Evolutionary conservation across 208 protist species (phyloP).

Genomic region (Trypanosoma lewisi): DNA sequence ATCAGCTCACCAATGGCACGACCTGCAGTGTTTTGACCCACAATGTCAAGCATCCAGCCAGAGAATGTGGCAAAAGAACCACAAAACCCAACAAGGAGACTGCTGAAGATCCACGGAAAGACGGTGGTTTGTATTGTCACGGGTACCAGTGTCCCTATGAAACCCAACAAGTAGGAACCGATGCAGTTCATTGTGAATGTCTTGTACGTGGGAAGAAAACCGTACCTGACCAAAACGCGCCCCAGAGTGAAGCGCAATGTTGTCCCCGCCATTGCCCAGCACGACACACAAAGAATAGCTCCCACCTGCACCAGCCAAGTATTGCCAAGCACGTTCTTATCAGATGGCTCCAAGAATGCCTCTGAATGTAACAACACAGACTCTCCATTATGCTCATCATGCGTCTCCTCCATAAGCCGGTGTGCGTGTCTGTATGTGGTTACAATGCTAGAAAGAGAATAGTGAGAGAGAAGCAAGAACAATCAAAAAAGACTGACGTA

Average conservation of each 20-base stretch:
- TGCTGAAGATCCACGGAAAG: constrained; percentile 33
- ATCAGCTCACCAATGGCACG: constrained; percentile 45
- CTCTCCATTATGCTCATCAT: too few relatives aligned
- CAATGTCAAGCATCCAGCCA: constrained; percentile 49
- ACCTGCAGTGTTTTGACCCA: constrained; percentile 27
- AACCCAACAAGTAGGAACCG: constrained; percentile 47
- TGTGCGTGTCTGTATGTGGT: too few relatives aligned
- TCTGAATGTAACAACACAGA: neutral
- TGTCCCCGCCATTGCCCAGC: constrained; percentile 49
- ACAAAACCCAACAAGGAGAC: constrained; percentile 54
- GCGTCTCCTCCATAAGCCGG: too few relatives aligned
- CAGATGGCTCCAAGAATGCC: neutral
- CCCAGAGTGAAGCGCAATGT: constrained; percentile 38
- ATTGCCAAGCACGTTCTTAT: neutral
- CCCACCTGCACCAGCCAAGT: neutral
- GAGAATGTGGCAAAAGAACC: constrained; percentile 59
- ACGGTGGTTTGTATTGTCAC: constrained; percentile 6
- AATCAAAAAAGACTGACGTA: too few relatives aligned
- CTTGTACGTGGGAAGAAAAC: constrained; percentile 40
- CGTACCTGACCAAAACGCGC: constrained; percentile 12
- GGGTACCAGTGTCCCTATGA: constrained; percentile 16
- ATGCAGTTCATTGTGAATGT: constrained; percentile 46
- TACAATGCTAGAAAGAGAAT: too few relatives aligned
- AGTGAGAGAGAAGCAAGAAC: too few relatives aligned
- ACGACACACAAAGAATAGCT: constrained; percentile 27